Base-by-base conservation (phyloP, 1,139 yeast genomes). In the Kodamaea anthophila region DNA sequence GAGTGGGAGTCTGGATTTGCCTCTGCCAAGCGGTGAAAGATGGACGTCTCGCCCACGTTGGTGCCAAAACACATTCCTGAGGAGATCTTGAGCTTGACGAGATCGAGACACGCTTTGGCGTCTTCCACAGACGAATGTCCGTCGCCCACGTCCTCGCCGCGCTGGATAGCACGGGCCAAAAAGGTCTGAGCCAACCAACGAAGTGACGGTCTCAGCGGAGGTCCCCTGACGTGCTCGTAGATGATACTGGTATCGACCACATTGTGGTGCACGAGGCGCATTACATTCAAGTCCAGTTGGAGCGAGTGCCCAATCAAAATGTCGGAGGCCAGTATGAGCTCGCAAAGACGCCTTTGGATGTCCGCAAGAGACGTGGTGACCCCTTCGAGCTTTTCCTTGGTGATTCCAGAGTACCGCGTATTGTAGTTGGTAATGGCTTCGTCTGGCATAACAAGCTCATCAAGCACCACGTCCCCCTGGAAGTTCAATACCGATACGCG, bases 61-160 rank as follows among this genome's bases (percentile, higher is more conserved):
- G 60, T 53, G 0, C 97, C 97, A 53, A 70, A 82, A 4, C 67
- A 57, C 5, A 56, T 51, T 1, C 96, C 96, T 34, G 77, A 73
- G 4, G 62, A 51, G 9, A 87, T 58, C 46, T 88, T 87, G 39
- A 76, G 44, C 42, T 83, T 76, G 1, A 84, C 74, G 30, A 91
- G 63, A 37, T 85, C 88, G 45, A 88, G 60, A 47, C 96, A 85
- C 0, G 96, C 79, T 21, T 53, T 53, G 5, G 96, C 84, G 50
- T 91, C 98, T 49, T 86, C 95, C 2, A 80, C 67, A 0, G 96
- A 81, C 27, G 91, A 84, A 54, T 91, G 98, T 3, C 95, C 95
- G 1, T 53, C 44, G 1, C 66, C 64, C 15, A 66, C 64, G 13
- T 57, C 58, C 33, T 67, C 74, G 4, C 71, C 71, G 13, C 38